Conservation (phyloP, 139 green algal genomes). For the Haematococcus sp. region DNA sequence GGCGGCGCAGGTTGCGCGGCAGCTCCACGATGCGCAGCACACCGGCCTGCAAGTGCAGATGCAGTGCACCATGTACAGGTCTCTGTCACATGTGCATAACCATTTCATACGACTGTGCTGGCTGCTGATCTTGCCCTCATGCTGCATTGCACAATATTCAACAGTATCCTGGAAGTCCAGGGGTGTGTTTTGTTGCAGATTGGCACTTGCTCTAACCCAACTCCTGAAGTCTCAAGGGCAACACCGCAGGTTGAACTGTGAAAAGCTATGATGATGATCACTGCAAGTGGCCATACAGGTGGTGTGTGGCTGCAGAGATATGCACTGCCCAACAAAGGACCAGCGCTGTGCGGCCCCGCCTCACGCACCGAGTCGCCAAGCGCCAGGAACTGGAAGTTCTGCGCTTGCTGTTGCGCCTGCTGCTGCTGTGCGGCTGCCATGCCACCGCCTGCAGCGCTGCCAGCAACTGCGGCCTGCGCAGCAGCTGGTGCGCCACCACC, state of each 20-base stretch:
- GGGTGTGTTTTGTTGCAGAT: no score
- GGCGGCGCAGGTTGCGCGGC: conserved; percentile 72
- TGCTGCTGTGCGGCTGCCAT: background rate
- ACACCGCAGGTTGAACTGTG: no score
- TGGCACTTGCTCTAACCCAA: no score
- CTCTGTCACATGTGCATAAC: background rate
- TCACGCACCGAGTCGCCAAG: conserved; percentile 30
- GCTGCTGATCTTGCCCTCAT: background rate
- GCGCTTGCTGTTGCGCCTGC: conserved; percentile 2
- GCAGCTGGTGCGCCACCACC: conserved; percentile 7
- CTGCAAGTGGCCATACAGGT: background rate
- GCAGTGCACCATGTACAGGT: background rate
- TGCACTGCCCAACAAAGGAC: conserved; percentile 1
- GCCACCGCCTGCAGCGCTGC: conserved; percentile 11
- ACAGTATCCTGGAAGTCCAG: no score
- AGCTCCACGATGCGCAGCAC: conserved; percentile 82
- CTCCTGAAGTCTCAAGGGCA: no score
- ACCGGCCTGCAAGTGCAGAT: conserved; percentile 36
- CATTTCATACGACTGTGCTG: background rate
- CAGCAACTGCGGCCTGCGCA: conserved; percentile 52
- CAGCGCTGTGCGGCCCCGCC: no score
- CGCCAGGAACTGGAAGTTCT: conserved; percentile 32
- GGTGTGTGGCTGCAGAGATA: background rate
- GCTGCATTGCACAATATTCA: no score
- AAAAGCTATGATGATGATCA: conserved; percentile 3